These are phyloP conservation scores for Pontederia paniculata DNA, from an alignment of 176 grass and related monocot species.

Conservation along the genomic window DNA sequence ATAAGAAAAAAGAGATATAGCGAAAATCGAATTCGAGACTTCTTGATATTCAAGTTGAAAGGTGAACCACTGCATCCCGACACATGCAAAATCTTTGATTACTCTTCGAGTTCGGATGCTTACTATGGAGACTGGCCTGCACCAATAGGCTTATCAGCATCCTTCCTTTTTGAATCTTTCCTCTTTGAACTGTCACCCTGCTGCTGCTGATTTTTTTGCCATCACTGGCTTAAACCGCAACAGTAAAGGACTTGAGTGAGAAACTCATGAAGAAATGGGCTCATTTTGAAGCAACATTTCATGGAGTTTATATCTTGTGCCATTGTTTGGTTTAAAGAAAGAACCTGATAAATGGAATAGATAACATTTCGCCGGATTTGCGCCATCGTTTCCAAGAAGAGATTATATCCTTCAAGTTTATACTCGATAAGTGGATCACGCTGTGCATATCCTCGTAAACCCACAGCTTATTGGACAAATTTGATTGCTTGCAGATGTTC, in stretches of 20 bases:
- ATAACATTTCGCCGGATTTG: conserved; percentile 99
- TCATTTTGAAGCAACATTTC: background rate
- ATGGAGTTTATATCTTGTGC: background rate
- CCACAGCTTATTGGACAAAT: conserved; percentile 97
- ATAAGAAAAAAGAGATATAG: too few relatives aligned
- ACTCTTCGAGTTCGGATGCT: too few relatives aligned
- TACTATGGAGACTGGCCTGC: conserved; percentile 45
- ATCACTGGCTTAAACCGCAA: conserved; percentile 75
- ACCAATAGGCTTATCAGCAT: conserved; percentile 35
- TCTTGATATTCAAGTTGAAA: too few relatives aligned
- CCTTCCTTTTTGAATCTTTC: conserved; percentile 46
- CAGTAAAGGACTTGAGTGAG: conserved; percentile 5
- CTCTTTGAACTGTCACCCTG: conserved; percentile 35
- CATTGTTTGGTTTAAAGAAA: background rate
- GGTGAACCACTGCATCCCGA: too few relatives aligned
- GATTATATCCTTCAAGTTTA: conserved; percentile 96
- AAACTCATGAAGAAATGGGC: background rate
- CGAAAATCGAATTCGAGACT: too few relatives aligned
- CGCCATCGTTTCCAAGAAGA: conserved; percentile 99
- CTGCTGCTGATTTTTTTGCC: conserved; percentile 68
- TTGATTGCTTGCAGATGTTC: conserved; percentile 93
- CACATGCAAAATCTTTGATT: too few relatives aligned
- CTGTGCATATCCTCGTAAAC: conserved; percentile 93
- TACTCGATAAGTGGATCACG: conserved; percentile 95
- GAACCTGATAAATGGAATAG: conserved; percentile 95